Conservation (phyloP, 495 filamentous ascomycete genomes). For the Cercophora scortea region DNA sequence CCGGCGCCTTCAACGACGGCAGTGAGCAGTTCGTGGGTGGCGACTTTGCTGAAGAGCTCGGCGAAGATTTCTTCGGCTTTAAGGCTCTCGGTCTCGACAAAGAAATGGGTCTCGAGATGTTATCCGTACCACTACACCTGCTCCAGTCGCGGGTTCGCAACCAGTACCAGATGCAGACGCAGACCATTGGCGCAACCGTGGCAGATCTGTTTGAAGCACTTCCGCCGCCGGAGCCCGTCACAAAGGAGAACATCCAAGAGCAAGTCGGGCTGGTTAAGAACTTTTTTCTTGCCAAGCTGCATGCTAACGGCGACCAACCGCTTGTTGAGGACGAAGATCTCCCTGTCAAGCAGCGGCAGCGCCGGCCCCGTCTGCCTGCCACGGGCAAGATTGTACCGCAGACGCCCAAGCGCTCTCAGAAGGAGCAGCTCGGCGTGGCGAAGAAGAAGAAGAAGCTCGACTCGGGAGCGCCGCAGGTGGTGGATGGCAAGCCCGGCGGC, state of each 20-base stretch:
- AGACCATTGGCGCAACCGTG: slow-evolving; percentile 42
- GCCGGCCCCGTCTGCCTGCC: slow-evolving; percentile 87
- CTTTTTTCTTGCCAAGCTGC: slow-evolving; percentile 84
- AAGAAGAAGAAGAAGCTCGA: slow-evolving; percentile 62
- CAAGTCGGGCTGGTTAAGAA: slow-evolving; percentile 81
- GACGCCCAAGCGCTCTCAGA: slow-evolving; percentile 78
- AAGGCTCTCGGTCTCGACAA: slow-evolving; percentile 87
- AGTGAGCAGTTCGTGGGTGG: slow-evolving; percentile 96
- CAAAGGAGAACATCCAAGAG: slow-evolving; percentile 61
- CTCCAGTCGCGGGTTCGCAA: slow-evolving; percentile 83
- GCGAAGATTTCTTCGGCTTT: slow-evolving; percentile 98
- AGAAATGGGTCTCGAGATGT: slow-evolving; percentile 75
- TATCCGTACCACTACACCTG: slow-evolving; percentile 90
- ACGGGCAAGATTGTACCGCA: slow-evolving; percentile 83
- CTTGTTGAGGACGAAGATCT: slow-evolving; percentile 93
- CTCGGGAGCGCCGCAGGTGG: slow-evolving; percentile 32
- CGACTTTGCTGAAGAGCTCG: slow-evolving; percentile 94
- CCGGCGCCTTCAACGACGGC: slow-evolving; percentile 85
- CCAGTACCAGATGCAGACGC: slow-evolving; percentile 68
- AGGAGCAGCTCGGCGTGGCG: slow-evolving; percentile 61
- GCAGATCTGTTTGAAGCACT: slow-evolving; percentile 63
- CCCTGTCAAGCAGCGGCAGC: slow-evolving; percentile 80
- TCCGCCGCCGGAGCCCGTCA: slow-evolving; percentile 69
- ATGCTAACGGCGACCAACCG: slow-evolving; percentile 70
- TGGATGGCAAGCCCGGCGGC: slow-evolving; percentile 29